A percentile compares a stretch with the other conserved stretches of the same genome.
phyloP scores from a whole-genome alignment of 2,329 filamentous ascomycete species.

The Claviceps maximensis region DNA sequence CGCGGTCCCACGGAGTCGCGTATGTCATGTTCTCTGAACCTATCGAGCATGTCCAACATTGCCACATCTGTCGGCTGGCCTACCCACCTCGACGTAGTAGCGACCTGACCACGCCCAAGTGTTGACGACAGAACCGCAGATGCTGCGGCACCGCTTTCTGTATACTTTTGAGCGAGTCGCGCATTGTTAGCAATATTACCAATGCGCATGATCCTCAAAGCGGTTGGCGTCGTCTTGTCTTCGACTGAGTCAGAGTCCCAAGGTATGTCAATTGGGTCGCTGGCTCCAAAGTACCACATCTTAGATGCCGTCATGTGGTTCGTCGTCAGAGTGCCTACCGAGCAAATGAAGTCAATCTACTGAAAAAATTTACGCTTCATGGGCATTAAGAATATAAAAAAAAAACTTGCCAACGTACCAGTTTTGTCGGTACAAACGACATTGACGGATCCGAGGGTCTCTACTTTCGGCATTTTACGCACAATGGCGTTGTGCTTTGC shows the following conservation, averaged over 20 bases:
- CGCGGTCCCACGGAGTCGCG: slow-evolving; percentile 75
- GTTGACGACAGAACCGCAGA: slow-evolving; percentile 74
- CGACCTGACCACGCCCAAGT: slow-evolving; percentile 44
- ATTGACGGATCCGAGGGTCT: slow-evolving; percentile 95
- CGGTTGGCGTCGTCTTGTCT: slow-evolving; percentile 54
- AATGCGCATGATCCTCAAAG: slow-evolving; percentile 70
- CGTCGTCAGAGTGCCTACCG: slow-evolving; percentile 70
- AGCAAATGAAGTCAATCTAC: not conserved
- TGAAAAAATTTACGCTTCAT: not conserved
- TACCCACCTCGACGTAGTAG: slow-evolving; percentile 74
- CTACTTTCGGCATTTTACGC: slow-evolving; percentile 87
- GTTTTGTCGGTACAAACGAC: slow-evolving; percentile 99
- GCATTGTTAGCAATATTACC: slow-evolving; percentile 96
- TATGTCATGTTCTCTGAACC: slow-evolving; percentile 82
- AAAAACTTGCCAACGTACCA: slow-evolving; percentile 29
- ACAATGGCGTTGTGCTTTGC: slow-evolving; percentile 91
- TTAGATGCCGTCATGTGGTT: slow-evolving; percentile 98
- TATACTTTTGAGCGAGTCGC: slow-evolving; percentile 59
- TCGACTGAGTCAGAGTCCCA: slow-evolving; percentile 42
- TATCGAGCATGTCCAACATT: slow-evolving; percentile 85
- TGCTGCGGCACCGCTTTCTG: slow-evolving; percentile 57
- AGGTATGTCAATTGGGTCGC: slow-evolving; percentile 37
- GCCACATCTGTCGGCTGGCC: slow-evolving; percentile 96
- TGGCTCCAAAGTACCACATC: slow-evolving; percentile 82
- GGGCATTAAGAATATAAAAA: not conserved